Evolutionary conservation across 2,329 filamentous ascomycete species (phyloP), one percentile per base, ranked within the genome.

Genomic region (Neophaeococcomyces aloes): DNA sequence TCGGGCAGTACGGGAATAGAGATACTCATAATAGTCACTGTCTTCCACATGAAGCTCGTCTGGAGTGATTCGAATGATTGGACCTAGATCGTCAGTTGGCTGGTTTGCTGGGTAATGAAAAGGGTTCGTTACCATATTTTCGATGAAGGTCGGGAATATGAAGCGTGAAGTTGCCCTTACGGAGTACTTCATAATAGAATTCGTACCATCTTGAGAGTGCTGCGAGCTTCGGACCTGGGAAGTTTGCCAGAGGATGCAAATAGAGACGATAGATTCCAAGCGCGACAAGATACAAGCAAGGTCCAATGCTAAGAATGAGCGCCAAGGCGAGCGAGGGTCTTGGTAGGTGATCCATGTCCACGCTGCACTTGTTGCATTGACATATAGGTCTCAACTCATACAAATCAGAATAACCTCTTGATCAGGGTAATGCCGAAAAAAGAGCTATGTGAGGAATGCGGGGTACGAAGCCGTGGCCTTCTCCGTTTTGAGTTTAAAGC

Each of bases 151-250:
- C 50, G 18, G 57, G 44, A 15, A 65, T 58, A 43, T 62, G 53
- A 44, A 56, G 62, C 19, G 59, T 53, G 47, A 59, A 64, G 43
- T 50, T 48, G 18, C 61, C 61, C 14, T 42, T 38, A 7, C 50
- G 42, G 17, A 59, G 42, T n/a, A 61, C 50, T 41, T 62, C 58
- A 32, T 55, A 53, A 34, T 61, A 61, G 39, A 55, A 56, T 29
- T 61, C 57, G 43, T 60, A 58, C 48, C 50, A 53, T 17, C 47
- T 48, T 21, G 53, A 58, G 15, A 57, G 14, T 8, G 54, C 55
- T 11, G 59, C 61, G 7, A 63, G 38, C 35, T 53, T 59, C 1
- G 61, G 61, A 7, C 62, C 62, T 1, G 61, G 62, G 31, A 62
- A 56, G 10, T 55, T 53, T 13, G 60, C 54, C 10, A 64, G 38